These are phyloP conservation scores for Metschnikowia sp. DNA, from an alignment of 805 yeast species.

Conservation along the genomic window DNA sequence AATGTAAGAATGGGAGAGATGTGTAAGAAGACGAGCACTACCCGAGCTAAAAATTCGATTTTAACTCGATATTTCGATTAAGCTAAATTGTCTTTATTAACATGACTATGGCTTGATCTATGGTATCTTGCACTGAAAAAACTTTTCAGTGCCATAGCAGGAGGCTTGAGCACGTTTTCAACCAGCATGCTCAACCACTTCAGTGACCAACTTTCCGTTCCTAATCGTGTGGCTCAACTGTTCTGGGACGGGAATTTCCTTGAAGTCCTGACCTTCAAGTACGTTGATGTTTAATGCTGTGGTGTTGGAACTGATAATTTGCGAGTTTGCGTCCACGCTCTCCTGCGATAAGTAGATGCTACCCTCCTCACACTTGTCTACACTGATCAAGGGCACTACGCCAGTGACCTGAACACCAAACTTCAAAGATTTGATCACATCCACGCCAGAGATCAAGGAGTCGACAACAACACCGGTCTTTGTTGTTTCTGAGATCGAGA, in stretches of 20 bases:
- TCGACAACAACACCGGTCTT: constrained; percentile 80
- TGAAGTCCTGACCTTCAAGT: constrained; percentile 73
- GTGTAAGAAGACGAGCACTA: too few species aligned
- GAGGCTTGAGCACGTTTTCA: constrained; percentile 19
- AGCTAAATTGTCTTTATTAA: too few species aligned
- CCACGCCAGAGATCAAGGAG: constrained; percentile 81
- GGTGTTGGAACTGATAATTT: constrained; percentile 78
- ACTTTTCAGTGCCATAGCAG: too few species aligned
- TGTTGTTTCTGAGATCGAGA: constrained; percentile 70
- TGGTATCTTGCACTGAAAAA: too few species aligned
- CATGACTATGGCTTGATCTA: too few species aligned
- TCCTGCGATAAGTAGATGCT: constrained; percentile 71
- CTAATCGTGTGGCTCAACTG: constrained; percentile 75
- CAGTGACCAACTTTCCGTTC: constrained; percentile 59
- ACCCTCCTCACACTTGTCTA: constrained; percentile 89
- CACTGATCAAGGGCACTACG: constrained; percentile 74
- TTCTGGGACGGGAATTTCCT: constrained; percentile 85
- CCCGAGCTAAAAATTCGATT: too few species aligned
- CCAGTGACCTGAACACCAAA: constrained; percentile 86
- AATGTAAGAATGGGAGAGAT: too few species aligned
- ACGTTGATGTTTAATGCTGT: constrained; percentile 83
- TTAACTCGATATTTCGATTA: too few species aligned
- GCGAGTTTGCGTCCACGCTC: constrained; percentile 59
- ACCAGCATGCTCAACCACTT: constrained; percentile 81
- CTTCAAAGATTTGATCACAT: constrained; percentile 73